Base-by-base conservation (phyloP, 768 basidiomycete genomes). In the Pleurotus cornucopiae region DNA sequence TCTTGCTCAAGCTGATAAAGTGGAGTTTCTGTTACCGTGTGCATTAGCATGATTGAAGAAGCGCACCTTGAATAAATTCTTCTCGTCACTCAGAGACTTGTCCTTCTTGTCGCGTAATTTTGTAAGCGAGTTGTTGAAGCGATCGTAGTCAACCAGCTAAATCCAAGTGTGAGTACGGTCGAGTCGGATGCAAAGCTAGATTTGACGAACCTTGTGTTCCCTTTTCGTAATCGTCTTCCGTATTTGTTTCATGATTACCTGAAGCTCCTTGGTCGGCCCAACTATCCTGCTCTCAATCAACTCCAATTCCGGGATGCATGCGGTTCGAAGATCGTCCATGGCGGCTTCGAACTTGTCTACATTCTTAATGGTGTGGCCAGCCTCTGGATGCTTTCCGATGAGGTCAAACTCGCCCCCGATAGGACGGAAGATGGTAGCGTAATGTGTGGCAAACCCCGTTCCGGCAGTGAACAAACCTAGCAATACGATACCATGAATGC, bases 61-160 rank as follows among this genome's bases (percentile, higher is more conserved):
- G 30, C 30, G 13, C 56, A 89, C 93, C 80, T 96, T 97, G 83
- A 96, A 97, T 59, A 96, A 66, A 66, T 95, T 92, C 81, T 98
- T 97, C 79, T 98, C 96, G 64, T 98, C 96, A 62, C 76, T 92
- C 61, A 98, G 73, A 16, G 90, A 86, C 74, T 98, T 99, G 67
- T 99, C 96, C 73, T 98, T 96, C 83, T 99, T 99, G 69, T 99
- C 96, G 57, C 97, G 80, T 57, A 98, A 77, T 72, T 99, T 98
- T 56, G 88, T 94, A 61, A 98, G 74, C 16, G 93, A 92, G 65
- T 97, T 98, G 71, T 98, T 98, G 79, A 84, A 91, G 49, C 97
- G 88, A 74, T 99, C 97, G 62, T 86, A 99, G 72, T 99, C 97
- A 21, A 53, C 39, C 9, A 54, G 25, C 51, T 49, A 54, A 46